Evolutionary conservation across 345 rosid species (phyloP).

Genomic region (Salix viminalis): DNA sequence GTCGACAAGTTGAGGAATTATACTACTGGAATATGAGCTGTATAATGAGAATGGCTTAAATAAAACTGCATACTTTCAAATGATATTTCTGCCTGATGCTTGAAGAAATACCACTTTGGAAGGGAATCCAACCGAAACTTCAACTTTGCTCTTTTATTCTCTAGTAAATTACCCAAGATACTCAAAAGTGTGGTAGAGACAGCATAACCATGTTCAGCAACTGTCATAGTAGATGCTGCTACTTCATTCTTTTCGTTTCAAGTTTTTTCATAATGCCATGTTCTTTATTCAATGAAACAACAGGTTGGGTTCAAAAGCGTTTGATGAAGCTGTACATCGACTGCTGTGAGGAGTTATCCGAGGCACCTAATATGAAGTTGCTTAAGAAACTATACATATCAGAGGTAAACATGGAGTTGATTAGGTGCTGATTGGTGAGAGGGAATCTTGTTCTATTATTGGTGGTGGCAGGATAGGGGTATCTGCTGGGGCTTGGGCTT

Average conservation of each 20-base stretch:
- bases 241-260: background rate
- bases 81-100: too few relatives aligned
- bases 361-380: conserved; percentile 72
- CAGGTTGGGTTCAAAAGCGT: conserved; percentile 96
- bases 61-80: too few relatives aligned
- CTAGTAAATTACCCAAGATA: background rate
- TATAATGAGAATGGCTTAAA: too few relatives aligned
- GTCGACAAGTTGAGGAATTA: background rate
- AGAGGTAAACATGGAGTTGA: conserved; percentile 47
- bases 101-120: background rate
- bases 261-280: background rate
- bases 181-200: background rate
- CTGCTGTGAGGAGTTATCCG: conserved; percentile 61
- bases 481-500: background rate
- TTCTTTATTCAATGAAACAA: conserved; percentile 1
- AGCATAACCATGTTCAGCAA: background rate
- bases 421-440: background rate
- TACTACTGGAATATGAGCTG: too few relatives aligned
- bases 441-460: conserved; percentile 2
- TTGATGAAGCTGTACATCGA: conserved; percentile 81
- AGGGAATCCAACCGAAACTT: background rate
- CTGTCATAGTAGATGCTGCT: background rate
- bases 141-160: background rate
- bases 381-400: conserved; percentile 72
- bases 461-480: conserved; percentile 8